These are phyloP conservation scores for Globisporangium radiosum DNA, from an alignment of 352 stramenopile species.

Conservation along the genomic window DNA sequence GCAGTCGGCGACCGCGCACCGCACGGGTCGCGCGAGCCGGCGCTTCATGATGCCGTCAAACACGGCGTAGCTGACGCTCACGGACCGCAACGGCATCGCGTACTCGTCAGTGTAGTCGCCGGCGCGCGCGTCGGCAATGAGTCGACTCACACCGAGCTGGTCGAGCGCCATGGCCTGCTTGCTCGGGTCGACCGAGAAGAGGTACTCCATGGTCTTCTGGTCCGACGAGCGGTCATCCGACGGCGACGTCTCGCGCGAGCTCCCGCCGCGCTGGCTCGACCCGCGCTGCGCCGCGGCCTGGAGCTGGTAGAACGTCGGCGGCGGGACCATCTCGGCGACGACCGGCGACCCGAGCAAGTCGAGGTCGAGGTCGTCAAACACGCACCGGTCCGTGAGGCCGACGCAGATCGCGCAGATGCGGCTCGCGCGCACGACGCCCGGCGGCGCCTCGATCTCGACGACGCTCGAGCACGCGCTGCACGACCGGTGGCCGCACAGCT, in stretches of 20 bases:
- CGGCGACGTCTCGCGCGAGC: slow-evolving; percentile 12
- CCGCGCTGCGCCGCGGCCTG: slow-evolving; percentile 13
- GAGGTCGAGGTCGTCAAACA: slow-evolving; percentile 25
- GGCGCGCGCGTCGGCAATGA: background rate
- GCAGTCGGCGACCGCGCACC: slow-evolving; percentile 17
- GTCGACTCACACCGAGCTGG: slow-evolving; percentile 15
- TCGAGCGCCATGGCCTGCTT: slow-evolving; percentile 24
- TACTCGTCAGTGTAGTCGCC: background rate
- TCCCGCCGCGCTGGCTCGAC: slow-evolving; percentile 3
- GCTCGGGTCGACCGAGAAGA: slow-evolving; percentile 23
- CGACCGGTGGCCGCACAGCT: slow-evolving; percentile 32
- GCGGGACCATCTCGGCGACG: slow-evolving; percentile 16
- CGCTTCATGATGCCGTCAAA: slow-evolving; percentile 20
- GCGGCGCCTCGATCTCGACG: slow-evolving; percentile 18
- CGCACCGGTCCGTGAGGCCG: slow-evolving; percentile 17
- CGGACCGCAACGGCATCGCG: background rate
- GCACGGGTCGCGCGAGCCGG: slow-evolving; percentile 4
- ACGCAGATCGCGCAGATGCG: slow-evolving; percentile 25
- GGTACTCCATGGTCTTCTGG: slow-evolving; percentile 25
- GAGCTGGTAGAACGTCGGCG: slow-evolving; percentile 15
- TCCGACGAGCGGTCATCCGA: slow-evolving; percentile 10
- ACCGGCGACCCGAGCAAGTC: slow-evolving; percentile 17
- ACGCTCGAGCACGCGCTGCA: slow-evolving; percentile 20
- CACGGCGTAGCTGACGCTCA: slow-evolving; percentile 11
- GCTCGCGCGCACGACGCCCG: slow-evolving; percentile 13